Conservation (phyloP, 805 yeast species). For the Ogataea nitratoaversa region DNA sequence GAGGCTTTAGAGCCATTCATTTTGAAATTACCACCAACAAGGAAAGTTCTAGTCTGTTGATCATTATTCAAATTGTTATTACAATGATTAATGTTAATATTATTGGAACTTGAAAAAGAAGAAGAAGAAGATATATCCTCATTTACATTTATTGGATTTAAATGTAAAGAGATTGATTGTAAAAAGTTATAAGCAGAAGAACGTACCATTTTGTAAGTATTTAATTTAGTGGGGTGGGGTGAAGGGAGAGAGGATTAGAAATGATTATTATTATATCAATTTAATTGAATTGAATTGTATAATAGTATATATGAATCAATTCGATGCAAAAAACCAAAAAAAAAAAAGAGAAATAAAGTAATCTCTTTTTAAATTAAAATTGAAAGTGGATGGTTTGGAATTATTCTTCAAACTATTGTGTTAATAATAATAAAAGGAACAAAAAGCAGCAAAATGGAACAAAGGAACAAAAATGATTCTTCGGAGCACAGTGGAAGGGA, state of each 20-base stretch:
- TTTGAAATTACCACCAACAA: conserved; percentile 99
- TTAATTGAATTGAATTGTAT: background rate
- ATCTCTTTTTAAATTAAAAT: too few species aligned
- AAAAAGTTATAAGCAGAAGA: conserved; percentile 15
- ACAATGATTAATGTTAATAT: conserved; percentile 10
- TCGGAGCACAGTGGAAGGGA: too few species aligned
- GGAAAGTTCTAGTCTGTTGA: conserved; percentile 48
- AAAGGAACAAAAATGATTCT: too few species aligned
- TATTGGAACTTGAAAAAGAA: conserved; percentile 2
- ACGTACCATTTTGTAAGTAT: conserved; percentile 19
- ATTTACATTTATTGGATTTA: conserved; percentile 11
- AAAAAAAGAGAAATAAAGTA: too few species aligned
- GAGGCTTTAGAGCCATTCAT: conserved; percentile 93
- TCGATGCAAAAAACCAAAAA: too few species aligned
- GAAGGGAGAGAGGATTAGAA: too few species aligned
- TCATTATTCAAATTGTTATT: background rate
- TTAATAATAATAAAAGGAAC: too few species aligned
- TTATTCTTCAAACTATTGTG: too few species aligned
- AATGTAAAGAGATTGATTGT: conserved; percentile 16
- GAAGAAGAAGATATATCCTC: background rate
- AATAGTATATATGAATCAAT: background rate
- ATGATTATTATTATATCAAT: too few species aligned
- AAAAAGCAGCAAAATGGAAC: too few species aligned
- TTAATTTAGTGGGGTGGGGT: too few species aligned
- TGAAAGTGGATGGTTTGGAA: too few species aligned